These are phyloP conservation scores for Dunaliella primolecta DNA, from an alignment of 139 green algal species.

Conservation along the genomic window DNA sequence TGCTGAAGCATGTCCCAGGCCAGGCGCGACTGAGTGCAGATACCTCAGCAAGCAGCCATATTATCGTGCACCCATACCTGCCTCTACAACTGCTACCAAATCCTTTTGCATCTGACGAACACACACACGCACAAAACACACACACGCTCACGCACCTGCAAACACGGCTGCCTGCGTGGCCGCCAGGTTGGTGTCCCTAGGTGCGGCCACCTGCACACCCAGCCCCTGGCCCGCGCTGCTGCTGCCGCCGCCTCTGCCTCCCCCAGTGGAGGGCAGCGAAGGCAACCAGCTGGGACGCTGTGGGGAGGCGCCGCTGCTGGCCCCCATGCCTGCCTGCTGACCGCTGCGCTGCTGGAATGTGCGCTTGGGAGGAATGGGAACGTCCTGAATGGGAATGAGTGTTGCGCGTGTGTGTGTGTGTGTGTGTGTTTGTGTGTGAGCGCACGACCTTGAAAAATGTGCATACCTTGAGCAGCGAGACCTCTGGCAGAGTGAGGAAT, in stretches of 20 bases:
- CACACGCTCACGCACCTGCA: neutral
- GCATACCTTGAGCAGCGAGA: too few species aligned
- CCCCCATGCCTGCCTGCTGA: neutral
- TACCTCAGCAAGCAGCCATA: too few species aligned
- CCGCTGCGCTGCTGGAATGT: neutral
- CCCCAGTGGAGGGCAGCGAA: neutral
- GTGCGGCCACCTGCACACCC: slow-evolving; percentile 13
- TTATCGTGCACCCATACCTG: too few species aligned
- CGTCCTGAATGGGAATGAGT: neutral
- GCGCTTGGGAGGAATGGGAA: neutral
- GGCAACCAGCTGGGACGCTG: slow-evolving; percentile 14
- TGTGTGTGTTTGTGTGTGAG: neutral
- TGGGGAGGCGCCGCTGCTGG: too few species aligned
- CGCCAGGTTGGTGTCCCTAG: slow-evolving; percentile 2
- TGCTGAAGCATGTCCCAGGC: too few species aligned
- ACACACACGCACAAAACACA: too few species aligned
- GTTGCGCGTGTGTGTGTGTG: neutral
- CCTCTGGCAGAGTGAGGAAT: too few species aligned
- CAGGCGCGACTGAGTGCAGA: too few species aligned
- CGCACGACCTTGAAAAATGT: too few species aligned
- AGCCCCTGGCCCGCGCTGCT: neutral
- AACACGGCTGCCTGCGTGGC: neutral
- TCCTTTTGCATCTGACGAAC: too few species aligned
- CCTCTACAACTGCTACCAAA: too few species aligned
- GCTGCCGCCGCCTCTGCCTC: neutral